Evolutionary conservation across 805 yeast genomes (phyloP).

Genomic region (Wickerhamomyces sydowiorum): DNA sequence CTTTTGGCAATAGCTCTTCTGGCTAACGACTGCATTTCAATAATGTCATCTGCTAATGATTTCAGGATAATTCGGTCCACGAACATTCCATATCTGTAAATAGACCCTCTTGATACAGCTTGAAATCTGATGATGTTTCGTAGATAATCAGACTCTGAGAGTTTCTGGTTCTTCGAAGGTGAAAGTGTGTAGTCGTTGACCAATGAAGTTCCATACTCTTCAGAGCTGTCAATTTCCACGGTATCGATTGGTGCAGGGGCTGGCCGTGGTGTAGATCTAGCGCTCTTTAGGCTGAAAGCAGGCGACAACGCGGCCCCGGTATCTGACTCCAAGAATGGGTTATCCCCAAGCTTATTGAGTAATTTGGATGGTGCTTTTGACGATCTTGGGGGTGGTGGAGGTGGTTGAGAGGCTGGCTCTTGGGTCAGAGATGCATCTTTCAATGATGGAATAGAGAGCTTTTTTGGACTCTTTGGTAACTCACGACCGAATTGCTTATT

Average conservation of each 20-base stretch:
- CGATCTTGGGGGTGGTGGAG: conserved; percentile 1
- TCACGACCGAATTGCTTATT: conserved; percentile 34
- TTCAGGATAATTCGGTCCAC: conserved; percentile 57
- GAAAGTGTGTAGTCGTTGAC: conserved; percentile 15
- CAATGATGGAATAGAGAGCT: conserved; percentile 15
- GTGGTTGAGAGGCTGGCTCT: conserved; percentile 1
- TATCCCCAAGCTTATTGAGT: conserved; percentile 1
- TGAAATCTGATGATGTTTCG: conserved; percentile 48
- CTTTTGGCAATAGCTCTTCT: conserved; percentile 41
- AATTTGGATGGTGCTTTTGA: background rate
- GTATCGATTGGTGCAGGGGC: background rate
- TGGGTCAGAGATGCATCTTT: conserved; percentile 4
- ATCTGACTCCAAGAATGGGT: conserved; percentile 13
- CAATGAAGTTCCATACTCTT: conserved; percentile 4
- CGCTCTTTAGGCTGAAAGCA: background rate
- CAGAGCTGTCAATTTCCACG: conserved; percentile 2
- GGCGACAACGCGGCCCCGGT: background rate
- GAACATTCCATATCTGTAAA: conserved; percentile 56
- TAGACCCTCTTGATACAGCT: conserved; percentile 64
- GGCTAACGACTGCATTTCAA: conserved; percentile 41
- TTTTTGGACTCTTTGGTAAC: conserved; percentile 10
- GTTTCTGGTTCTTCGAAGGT: conserved; percentile 14
- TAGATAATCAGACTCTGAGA: conserved; percentile 17
- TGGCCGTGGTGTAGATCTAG: background rate
- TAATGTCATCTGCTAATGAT: conserved; percentile 46